phyloP scores from a whole-genome alignment of 495 filamentous ascomycete species.

The Evansstolkia leycettana region DNA sequence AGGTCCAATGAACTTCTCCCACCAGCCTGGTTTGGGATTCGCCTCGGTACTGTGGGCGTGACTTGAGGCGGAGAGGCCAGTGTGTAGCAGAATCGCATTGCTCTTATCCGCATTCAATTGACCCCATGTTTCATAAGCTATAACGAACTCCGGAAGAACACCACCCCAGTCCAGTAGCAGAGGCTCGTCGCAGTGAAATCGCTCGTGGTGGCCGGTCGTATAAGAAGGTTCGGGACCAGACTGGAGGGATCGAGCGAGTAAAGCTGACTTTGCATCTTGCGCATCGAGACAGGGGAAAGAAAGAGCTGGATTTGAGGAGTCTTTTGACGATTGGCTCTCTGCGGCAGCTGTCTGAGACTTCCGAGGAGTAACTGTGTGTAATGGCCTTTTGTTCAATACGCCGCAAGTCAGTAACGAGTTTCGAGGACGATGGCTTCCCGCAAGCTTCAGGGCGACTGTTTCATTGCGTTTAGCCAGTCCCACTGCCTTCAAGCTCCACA shows the following conservation, averaged over 20 bases:
- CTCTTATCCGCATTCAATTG: conserved; percentile 64
- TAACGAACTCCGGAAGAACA: conserved; percentile 67
- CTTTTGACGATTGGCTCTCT: conserved; percentile 5
- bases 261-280: conserved; percentile 70
- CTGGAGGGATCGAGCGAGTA: conserved; percentile 56
- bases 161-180: conserved; percentile 91
- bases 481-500: conserved; percentile 8
- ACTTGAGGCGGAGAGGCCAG: conserved; percentile 87
- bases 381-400: conserved; percentile 1
- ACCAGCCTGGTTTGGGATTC: conserved; percentile 91
- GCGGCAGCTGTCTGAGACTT: conserved; percentile 19
- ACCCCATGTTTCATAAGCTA: conserved; percentile 95
- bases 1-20: conserved; percentile 97
- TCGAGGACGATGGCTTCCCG: conserved; percentile 9
- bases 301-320: conserved; percentile 77
- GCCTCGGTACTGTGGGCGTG: conserved; percentile 81
- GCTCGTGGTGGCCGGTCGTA: conserved; percentile 69
- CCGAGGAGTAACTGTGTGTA: conserved; percentile 16
- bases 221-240: conserved; percentile 90
- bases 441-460: conserved; percentile 2
- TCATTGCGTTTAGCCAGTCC: conserved; percentile 9
- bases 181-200: conserved; percentile 59
- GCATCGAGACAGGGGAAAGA: conserved; percentile 93
- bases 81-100: conserved; percentile 89
- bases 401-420: not conserved